phyloP scores from a whole-genome alignment of 106 monocot species.

The Dioscorea alata region DNA sequence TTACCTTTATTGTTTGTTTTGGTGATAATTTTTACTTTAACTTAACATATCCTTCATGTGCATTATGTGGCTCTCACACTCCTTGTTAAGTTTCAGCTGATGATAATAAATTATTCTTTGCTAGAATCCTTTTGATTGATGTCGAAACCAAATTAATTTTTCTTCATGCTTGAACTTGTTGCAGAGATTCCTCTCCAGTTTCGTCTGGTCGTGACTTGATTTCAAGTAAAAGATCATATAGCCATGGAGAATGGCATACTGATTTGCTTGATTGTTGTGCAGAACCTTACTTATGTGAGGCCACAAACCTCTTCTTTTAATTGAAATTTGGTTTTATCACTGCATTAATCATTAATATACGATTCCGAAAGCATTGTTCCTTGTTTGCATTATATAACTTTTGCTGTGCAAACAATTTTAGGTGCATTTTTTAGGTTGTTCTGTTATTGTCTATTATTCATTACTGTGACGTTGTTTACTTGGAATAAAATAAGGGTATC shows the following conservation, averaged over 20 bases:
- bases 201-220: slow-evolving; percentile 46
- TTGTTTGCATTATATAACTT: no score
- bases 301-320: neutral
- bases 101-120: neutral
- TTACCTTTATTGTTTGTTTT: neutral
- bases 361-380: no score
- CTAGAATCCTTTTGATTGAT: neutral
- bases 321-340: neutral
- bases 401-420: no score
- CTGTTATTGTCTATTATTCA: no score
- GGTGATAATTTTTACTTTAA: neutral
- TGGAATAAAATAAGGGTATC: no score
- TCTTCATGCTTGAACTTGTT: slow-evolving; percentile 4
- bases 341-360: no score
- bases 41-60: neutral
- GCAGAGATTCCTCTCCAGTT: slow-evolving; percentile 46
- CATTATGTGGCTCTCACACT: no score
- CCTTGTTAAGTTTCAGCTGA: neutral
- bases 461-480: no score
- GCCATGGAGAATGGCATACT: slow-evolving; percentile 57
- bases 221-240: slow-evolving; percentile 30
- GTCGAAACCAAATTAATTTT: neutral
- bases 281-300: slow-evolving; percentile 70
- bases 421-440: no score
- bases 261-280: slow-evolving; percentile 88